Percentiles rank a stretch among this genome's conserved stretches.
Conservation (phyloP, 1,284 basidiomycete species). For the Salmacisia buchloeana region DNA sequence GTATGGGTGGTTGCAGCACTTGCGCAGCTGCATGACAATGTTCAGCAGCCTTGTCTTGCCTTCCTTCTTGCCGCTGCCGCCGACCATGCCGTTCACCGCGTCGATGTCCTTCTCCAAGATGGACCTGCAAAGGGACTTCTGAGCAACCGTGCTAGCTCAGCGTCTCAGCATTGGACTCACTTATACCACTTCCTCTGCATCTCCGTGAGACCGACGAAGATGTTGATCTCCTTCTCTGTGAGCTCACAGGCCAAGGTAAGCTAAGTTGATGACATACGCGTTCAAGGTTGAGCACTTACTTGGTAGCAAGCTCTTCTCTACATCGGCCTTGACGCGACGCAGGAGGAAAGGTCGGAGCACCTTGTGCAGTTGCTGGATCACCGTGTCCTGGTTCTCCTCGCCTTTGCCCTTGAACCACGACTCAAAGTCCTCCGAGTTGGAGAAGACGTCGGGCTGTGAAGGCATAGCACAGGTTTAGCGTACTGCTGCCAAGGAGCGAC, state of each 20-base stretch:
- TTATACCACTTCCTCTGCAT: slow-evolving; percentile 91
- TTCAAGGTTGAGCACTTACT: neutral
- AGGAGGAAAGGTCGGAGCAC: slow-evolving; percentile 91
- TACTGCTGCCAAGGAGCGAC: neutral
- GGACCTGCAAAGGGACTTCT: slow-evolving; percentile 11
- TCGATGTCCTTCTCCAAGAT: slow-evolving; percentile 98
- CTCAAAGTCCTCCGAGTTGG: slow-evolving; percentile 58
- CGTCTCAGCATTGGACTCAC: neutral
- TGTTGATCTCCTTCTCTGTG: slow-evolving; percentile 98
- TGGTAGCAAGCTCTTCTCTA: slow-evolving; percentile 81
- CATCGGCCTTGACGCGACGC: slow-evolving; percentile 90
- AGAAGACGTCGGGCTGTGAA: slow-evolving; percentile 53
- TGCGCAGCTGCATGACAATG: slow-evolving; percentile 92
- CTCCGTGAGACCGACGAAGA: slow-evolving; percentile 93
- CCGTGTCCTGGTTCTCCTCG: slow-evolving; percentile 61
- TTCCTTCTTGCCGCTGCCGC: slow-evolving; percentile 71
- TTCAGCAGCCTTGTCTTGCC: slow-evolving; percentile 97
- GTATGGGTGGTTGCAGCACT: slow-evolving; percentile 60
- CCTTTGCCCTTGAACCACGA: slow-evolving; percentile 65
- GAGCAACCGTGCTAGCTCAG: neutral
- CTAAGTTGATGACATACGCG: neutral
- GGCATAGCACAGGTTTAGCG: slow-evolving; percentile 61
- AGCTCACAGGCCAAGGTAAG: neutral
- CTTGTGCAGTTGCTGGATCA: slow-evolving; percentile 95
- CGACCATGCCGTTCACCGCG: slow-evolving; percentile 75